Evolutionary conservation across 2,329 filamentous ascomycete species (phyloP).

Genomic region (Bipolaris zeicola): DNA sequence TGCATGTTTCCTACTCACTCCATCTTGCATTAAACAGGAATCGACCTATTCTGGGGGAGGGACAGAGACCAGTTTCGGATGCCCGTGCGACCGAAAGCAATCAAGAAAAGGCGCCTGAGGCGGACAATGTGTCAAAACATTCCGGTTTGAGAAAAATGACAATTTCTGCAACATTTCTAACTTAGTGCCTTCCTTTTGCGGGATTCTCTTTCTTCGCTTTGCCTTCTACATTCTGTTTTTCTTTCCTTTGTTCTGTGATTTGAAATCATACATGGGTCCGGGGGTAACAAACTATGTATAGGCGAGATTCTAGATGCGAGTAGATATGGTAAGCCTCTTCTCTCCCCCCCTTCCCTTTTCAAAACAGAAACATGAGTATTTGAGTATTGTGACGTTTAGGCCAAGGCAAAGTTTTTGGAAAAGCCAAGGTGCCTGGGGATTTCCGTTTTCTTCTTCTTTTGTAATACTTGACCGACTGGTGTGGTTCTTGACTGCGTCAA

Average conservation of each 20-base stretch:
- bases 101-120: conserved; percentile 5
- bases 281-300: too few species aligned
- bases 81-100: conserved; percentile 5
- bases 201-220: neutral
- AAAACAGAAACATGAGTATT: too few species aligned
- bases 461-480: neutral
- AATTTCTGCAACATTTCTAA: conserved; percentile 2
- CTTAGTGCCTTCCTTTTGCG: too few species aligned
- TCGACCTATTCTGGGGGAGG: too few species aligned
- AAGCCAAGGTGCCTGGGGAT: too few species aligned
- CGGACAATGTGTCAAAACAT: conserved; percentile 12
- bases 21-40: too few species aligned
- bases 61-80: neutral
- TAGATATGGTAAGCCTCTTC: neutral
- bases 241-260: neutral
- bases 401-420: too few species aligned
- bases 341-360: too few species aligned
- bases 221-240: neutral
- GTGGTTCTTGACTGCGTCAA: neutral
- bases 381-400: too few species aligned
- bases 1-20: conserved; percentile 3
- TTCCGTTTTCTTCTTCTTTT: too few species aligned
- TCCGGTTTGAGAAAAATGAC: conserved; percentile 3
- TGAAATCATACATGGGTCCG: too few species aligned
- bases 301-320: neutral